Evolutionary conservation across 2,329 filamentous ascomycete species (phyloP).

Genomic region (Phoma sp.): DNA sequence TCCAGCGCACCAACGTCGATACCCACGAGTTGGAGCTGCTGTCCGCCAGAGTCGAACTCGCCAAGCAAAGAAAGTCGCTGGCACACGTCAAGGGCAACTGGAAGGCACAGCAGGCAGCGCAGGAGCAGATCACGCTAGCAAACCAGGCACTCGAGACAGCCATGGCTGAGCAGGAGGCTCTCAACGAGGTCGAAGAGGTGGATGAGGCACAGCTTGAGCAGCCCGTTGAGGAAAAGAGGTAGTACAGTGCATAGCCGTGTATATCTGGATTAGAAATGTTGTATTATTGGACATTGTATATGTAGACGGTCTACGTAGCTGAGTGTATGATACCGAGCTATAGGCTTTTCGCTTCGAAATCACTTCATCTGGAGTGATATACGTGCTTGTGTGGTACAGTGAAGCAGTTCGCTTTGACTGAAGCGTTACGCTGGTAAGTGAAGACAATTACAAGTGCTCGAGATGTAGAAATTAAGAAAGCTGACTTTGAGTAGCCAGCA

Average conservation of each 20-base stretch:
- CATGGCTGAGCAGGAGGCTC: constrained; percentile 13
- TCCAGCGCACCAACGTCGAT: constrained; percentile 26
- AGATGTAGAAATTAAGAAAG: no score
- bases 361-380: background rate
- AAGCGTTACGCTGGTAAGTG: no score
- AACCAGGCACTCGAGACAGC: constrained; percentile 20
- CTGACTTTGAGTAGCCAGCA: no score
- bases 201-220: constrained; percentile 5
- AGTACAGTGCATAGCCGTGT: no score
- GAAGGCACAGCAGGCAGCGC: constrained; percentile 16
- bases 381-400: constrained; percentile 6
- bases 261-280: background rate
- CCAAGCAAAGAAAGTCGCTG: constrained; percentile 21
- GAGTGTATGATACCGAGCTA: constrained; percentile 19
- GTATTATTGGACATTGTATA: constrained; percentile 27
- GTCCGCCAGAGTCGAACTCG: constrained; percentile 19
- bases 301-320: constrained; percentile 23
- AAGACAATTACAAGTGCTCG: no score
- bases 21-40: constrained; percentile 19
- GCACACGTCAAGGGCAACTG: constrained; percentile 17
- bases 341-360: constrained; percentile 4
- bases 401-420: no score
- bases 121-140: constrained; percentile 16
- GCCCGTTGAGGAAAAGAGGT: constrained; percentile 16
- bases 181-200: constrained; percentile 1